phyloP scores from a whole-genome alignment of 1,139 yeast species.

The Debaryomyces udenii region DNA sequence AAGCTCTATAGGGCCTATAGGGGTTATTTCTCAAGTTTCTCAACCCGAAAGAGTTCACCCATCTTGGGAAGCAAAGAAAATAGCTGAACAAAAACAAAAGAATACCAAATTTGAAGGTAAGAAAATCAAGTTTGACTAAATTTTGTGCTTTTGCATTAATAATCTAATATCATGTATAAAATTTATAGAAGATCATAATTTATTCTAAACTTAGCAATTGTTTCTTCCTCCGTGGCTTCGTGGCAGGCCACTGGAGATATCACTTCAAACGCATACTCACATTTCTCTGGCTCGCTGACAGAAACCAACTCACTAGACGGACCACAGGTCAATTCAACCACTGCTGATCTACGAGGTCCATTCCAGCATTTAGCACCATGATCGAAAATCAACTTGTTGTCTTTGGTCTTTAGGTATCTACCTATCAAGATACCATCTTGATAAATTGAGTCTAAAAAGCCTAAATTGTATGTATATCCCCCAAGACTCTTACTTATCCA shows the following conservation, averaged over 20 bases:
- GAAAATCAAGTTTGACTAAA: constrained; percentile 68
- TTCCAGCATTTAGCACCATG: constrained; percentile 93
- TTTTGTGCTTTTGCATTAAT: constrained; percentile 1
- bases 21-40: constrained; percentile 4
- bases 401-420: constrained; percentile 37
- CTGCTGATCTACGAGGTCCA: constrained; percentile 82
- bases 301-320: constrained; percentile 52
- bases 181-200: constrained; percentile 20
- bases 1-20: neutral
- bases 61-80: constrained; percentile 89
- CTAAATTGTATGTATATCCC: constrained; percentile 70
- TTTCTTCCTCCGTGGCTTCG: constrained; percentile 33
- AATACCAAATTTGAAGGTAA: constrained; percentile 79
- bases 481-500: constrained; percentile 58
- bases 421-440: constrained; percentile 70
- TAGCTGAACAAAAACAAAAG: constrained; percentile 66
- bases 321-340: constrained; percentile 71
- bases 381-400: constrained; percentile 44
- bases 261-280: constrained; percentile 70
- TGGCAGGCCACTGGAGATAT: constrained; percentile 74
- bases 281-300: constrained; percentile 87
- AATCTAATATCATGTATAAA: constrained; percentile 1
- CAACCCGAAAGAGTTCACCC: constrained; percentile 64
- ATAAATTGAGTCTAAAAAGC: constrained; percentile 57
- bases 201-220: constrained; percentile 26